Percentiles rank a stretch among this genome's conserved stretches.
Conservation (phyloP, 2,329 filamentous ascomycete genomes). For the Xylariaceae sp. region DNA sequence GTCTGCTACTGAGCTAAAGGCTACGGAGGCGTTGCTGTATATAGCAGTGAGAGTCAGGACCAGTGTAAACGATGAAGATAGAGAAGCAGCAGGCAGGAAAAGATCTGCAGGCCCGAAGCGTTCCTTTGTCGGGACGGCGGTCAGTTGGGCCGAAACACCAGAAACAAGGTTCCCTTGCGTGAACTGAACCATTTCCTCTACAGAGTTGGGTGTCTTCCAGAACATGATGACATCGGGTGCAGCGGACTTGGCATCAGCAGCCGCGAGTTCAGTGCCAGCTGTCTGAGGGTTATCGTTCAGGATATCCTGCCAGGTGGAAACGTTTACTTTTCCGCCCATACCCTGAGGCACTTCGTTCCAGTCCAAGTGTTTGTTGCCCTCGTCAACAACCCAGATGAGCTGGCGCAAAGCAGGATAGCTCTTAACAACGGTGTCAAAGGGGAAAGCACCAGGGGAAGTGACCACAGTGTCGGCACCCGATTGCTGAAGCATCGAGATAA, state of each 20-base stretch:
- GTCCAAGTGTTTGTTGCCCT: constrained; percentile 87
- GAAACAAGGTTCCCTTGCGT: constrained; percentile 82
- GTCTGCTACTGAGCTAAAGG: constrained; percentile 84
- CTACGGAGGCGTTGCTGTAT: constrained; percentile 79
- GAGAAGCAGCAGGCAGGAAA: constrained; percentile 79
- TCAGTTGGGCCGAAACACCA: constrained; percentile 75
- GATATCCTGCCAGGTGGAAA: constrained; percentile 92
- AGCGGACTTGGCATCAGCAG: constrained; percentile 52
- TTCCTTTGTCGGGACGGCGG: constrained; percentile 71
- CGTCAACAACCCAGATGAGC: constrained; percentile 89
- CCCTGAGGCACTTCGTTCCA: constrained; percentile 87
- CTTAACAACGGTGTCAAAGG: constrained; percentile 70
- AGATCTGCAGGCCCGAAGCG: constrained; percentile 73
- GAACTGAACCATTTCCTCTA: constrained; percentile 76
- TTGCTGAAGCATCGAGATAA: constrained; percentile 69
- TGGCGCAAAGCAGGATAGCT: constrained; percentile 69
- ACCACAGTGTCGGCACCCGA: constrained; percentile 79
- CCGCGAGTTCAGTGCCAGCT: constrained; percentile 62
- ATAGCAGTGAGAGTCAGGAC: constrained; percentile 78
- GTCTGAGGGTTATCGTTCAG: constrained; percentile 65
- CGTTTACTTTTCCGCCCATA: constrained; percentile 69
- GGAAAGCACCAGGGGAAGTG: constrained; percentile 81
- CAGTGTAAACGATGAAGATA: constrained; percentile 77
- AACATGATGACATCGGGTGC: constrained; percentile 62
- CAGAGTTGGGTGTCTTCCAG: constrained; percentile 55